A percentile compares a stretch with the other conserved stretches of the same genome.
Conservation (phyloP, 2,329 filamentous ascomycete genomes). For the Tolypocladium capitatum region DNA sequence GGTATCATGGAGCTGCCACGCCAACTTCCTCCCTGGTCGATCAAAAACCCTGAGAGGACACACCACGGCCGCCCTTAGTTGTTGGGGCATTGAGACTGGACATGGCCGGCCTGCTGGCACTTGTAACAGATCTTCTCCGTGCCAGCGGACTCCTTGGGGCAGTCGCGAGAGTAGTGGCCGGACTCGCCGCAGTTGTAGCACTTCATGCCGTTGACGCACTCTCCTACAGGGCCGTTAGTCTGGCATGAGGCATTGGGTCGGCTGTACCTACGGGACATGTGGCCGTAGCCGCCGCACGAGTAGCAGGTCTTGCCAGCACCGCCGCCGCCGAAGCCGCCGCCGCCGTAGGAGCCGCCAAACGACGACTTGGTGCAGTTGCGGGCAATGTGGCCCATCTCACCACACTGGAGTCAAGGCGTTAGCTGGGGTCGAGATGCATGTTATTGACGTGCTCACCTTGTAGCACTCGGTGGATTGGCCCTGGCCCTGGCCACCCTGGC, state of each 20-base stretch:
- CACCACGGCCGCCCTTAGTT: constrained; percentile 33
- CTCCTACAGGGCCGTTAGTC: constrained; percentile 34
- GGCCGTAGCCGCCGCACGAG: constrained; percentile 91
- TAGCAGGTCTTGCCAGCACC: constrained; percentile 78
- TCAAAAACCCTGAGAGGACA: constrained; percentile 9
- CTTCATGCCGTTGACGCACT: constrained; percentile 98
- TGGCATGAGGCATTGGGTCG: no score
- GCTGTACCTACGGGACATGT: constrained; percentile 68
- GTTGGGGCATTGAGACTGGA: constrained; percentile 89
- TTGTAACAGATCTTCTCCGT: constrained; percentile 98
- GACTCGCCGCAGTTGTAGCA: constrained; percentile 98
- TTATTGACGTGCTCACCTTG: constrained; percentile 40
- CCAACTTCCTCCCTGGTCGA: constrained; percentile 17
- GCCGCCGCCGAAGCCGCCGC: constrained; percentile 25
- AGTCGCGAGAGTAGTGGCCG: constrained; percentile 90
- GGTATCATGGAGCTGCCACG: constrained; percentile 30
- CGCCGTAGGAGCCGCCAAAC: constrained; percentile 32
- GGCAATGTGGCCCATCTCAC: constrained; percentile 90
- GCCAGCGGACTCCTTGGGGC: constrained; percentile 75
- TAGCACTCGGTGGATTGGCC: constrained; percentile 64
- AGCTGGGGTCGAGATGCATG: neutral
- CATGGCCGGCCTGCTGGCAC: constrained; percentile 72
- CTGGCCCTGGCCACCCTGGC: constrained; percentile 30
- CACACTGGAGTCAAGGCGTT: constrained; percentile 44
- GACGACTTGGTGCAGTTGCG: constrained; percentile 68